A percentile compares a stretch with the other conserved stretches of the same genome.
phyloP scores from a whole-genome alignment of 768 basidiomycete species.

The Favolaschia claudopus region DNA sequence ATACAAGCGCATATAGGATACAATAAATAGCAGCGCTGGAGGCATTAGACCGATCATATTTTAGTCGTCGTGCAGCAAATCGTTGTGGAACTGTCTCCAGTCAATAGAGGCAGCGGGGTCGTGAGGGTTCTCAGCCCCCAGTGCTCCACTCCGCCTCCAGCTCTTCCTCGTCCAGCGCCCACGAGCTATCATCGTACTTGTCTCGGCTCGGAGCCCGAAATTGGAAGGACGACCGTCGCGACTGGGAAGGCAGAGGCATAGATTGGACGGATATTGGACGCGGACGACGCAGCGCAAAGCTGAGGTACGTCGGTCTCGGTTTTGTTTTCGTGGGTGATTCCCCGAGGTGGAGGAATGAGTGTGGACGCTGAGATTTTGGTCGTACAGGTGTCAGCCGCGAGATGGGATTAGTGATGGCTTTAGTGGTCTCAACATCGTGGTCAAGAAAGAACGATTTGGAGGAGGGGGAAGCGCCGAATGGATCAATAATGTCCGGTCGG shows the following conservation, averaged over 20 bases:
- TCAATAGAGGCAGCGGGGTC: conserved; percentile 53
- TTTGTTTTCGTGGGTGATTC: conserved; percentile 24
- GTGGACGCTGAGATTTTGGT: neutral
- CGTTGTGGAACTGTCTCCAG: conserved; percentile 66
- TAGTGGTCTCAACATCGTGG: conserved; percentile 41
- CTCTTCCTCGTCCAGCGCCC: conserved; percentile 50
- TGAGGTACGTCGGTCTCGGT: conserved; percentile 31
- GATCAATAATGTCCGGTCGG: conserved; percentile 43
- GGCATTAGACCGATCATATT: too few relatives aligned
- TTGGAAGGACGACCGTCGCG: conserved; percentile 41
- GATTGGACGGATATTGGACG: conserved; percentile 42
- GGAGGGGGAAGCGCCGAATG: conserved; percentile 48
- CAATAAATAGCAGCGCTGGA: too few relatives aligned
- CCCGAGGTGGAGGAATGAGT: conserved; percentile 38
- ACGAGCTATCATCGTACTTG: conserved; percentile 41
- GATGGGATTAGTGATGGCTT: too few relatives aligned
- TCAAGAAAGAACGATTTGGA: conserved; percentile 56
- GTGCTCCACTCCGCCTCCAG: conserved; percentile 28
- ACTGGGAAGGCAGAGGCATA: conserved; percentile 36
- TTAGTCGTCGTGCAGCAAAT: conserved; percentile 44
- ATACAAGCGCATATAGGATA: too few relatives aligned
- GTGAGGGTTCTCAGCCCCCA: conserved; percentile 36
- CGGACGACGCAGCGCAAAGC: conserved; percentile 32
- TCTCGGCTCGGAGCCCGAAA: conserved; percentile 36
- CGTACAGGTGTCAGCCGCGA: conserved; percentile 35